Conservation (phyloP, 176 grass and related monocot genomes). For the Microstegium vimineum region DNA sequence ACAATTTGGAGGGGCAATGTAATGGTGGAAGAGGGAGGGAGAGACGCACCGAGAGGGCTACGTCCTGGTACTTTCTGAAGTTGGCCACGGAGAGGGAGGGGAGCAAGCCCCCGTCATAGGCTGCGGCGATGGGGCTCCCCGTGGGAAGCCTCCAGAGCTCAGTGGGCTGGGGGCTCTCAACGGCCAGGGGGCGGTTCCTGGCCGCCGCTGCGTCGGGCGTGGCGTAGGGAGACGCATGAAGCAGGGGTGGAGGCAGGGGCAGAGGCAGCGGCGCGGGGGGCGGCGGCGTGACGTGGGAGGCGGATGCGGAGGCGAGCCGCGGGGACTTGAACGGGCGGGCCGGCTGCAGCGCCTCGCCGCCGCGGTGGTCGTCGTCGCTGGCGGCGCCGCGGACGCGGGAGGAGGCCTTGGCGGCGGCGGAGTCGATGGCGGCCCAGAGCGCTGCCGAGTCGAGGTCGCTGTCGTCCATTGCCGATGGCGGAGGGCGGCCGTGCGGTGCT, state of each 20-base stretch:
- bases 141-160: constrained; percentile 8
- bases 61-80: constrained; percentile 83
- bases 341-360: constrained; percentile 66
- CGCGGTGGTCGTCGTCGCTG: constrained; percentile 30
- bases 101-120: constrained; percentile 37
- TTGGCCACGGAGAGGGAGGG: constrained; percentile 68
- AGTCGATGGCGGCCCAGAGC: constrained; percentile 66
- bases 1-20: background rate
- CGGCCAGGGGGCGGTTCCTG: constrained; percentile 23
- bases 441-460: constrained; percentile 66
- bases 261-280: background rate
- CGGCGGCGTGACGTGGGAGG: constrained; percentile 18
- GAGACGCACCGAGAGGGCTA: constrained; percentile 52
- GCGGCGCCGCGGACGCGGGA: background rate
- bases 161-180: constrained; percentile 42
- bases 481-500: background rate
- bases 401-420: background rate
- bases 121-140: background rate
- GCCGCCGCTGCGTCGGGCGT: constrained; percentile 24
- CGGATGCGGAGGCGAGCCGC: constrained; percentile 32
- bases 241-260: background rate
- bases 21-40: background rate
- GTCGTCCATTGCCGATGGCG: constrained; percentile 48
- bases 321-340: constrained; percentile 43
- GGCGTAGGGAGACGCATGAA: background rate